Conservation (phyloP, 495 filamentous ascomycete species). For the Hypomontagnella monticulosa region DNA sequence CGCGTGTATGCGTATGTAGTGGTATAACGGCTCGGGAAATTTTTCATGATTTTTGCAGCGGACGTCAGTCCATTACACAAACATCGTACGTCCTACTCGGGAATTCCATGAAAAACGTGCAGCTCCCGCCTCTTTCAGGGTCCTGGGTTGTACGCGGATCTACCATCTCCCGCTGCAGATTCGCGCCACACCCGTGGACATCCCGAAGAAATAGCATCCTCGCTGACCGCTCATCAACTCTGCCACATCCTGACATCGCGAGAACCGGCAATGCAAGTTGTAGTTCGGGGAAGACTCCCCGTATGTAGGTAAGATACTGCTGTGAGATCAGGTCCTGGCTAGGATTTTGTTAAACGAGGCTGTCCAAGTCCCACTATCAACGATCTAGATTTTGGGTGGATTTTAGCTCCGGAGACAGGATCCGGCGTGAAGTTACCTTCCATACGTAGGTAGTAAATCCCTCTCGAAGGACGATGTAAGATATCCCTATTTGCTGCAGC, state of each 20-base stretch:
- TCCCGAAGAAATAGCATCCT: background rate
- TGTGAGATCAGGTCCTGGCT: background rate
- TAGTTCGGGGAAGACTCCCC: constrained; percentile 7
- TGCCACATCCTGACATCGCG: constrained; percentile 1
- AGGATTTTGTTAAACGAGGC: constrained; percentile 9
- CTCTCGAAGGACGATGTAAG: background rate
- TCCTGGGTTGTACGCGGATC: background rate
- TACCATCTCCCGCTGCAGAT: too few species aligned
- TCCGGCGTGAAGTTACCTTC: background rate
- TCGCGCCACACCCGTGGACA: too few species aligned
- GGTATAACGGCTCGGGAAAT: constrained; percentile 17
- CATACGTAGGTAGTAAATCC: background rate
- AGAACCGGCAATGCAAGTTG: background rate
- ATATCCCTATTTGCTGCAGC: too few species aligned
- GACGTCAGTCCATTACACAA: constrained; percentile 13
- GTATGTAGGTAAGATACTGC: constrained; percentile 7
- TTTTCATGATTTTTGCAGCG: constrained; percentile 21
- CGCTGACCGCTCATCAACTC: constrained; percentile 15
- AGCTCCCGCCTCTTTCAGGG: background rate
- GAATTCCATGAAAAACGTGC: constrained; percentile 3
- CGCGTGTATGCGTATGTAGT: constrained; percentile 8
- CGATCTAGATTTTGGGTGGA: constrained; percentile 3
- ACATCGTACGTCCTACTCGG: background rate
- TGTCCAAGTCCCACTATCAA: constrained; percentile 7
- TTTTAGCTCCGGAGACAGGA: background rate